Evolutionary conservation across 2,329 filamentous ascomycete species (phyloP), one percentile per base, ranked within the genome.

Genomic region (Apiospora pterosperma): DNA sequence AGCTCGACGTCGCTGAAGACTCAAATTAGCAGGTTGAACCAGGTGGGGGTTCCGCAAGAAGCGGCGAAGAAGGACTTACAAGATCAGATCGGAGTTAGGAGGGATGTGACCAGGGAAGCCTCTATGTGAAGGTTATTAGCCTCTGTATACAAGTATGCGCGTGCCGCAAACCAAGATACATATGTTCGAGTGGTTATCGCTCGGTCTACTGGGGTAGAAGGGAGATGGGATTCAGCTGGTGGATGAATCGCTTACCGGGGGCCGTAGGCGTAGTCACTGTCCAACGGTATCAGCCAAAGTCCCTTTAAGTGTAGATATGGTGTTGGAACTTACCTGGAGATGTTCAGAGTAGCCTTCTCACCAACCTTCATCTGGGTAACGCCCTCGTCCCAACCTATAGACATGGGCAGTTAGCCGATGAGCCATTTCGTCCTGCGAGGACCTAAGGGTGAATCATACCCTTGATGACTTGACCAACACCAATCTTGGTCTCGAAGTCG

Each of bases 321-420:
- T 55, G 31, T 39, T 38, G 63, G 55, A 36, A 64, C 67, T 59
- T 63, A 93, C 90, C 86, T 84, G 68, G 89, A 86, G 76, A 98
- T 97, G 70, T 89, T 90, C 69, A 99, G 84, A 62, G 88, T 92
- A 63, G 93, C 90, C 83, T 92, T 95, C 86, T 98, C 95, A 76
- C 95, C 94, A 65, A 97, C 83, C 76, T 90, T 90, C 95, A 99
- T 97, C 75, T 88, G 83, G 61, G 83, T 81, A 62, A 98, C 93
- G 70, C 91, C 94, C 80, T 97, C 89, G 74, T 93, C 93, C 93
- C 88, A 96, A 71, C 88, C 92, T 93, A 69, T 60, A 61, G n/a
- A 39, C 28, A 42, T 62, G 36, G 64, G 52, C 11, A 12, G 52
- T 70, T 62, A 70, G 64, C 36, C 14, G 59, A 28, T 5, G 44